These are phyloP conservation scores for Paramecium octaurelia DNA, from an alignment of 73 alveolate genomes.

Conservation along the genomic window DNA sequence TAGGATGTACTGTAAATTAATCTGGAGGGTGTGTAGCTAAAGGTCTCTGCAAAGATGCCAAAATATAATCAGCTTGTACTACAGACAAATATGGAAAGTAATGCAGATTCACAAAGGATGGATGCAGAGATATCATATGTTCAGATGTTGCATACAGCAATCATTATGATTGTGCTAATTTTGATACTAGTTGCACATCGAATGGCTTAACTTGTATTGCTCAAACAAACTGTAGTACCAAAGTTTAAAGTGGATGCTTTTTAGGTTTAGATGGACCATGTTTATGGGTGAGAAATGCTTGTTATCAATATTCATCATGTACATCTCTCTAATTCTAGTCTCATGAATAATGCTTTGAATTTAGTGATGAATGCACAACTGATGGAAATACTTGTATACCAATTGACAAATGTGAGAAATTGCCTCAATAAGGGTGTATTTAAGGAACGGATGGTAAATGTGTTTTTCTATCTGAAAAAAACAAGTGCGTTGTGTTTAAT, in stretches of 20 bases:
- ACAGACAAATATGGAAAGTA: constrained; percentile 29
- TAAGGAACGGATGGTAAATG: constrained; percentile 38
- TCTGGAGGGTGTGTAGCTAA: constrained; percentile 26
- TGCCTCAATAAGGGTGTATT: not conserved
- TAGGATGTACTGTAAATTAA: constrained; percentile 7
- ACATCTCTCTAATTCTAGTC: not conserved
- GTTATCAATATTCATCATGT: constrained; percentile 8
- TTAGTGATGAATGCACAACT: not conserved
- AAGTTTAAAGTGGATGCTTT: not conserved
- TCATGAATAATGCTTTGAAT: not conserved
- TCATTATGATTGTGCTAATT: not conserved
- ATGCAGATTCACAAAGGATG: not conserved
- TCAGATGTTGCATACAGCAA: not conserved
- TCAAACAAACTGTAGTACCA: not conserved
- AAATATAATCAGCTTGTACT: constrained; percentile 12
- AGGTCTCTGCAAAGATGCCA: constrained; percentile 38
- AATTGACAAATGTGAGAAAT: not conserved
- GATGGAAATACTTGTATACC: not conserved
- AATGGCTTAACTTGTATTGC: not conserved
- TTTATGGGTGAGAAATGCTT: constrained; percentile 6
- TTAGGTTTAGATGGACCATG: constrained; percentile 46
- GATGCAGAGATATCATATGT: constrained; percentile 29
- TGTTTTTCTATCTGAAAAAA: not conserved
- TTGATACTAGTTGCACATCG: not conserved
- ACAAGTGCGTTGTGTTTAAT: not conserved